These are phyloP conservation scores for Botrytis elliptica DNA, from an alignment of 2,329 filamentous ascomycete genomes.

Conservation along the genomic window DNA sequence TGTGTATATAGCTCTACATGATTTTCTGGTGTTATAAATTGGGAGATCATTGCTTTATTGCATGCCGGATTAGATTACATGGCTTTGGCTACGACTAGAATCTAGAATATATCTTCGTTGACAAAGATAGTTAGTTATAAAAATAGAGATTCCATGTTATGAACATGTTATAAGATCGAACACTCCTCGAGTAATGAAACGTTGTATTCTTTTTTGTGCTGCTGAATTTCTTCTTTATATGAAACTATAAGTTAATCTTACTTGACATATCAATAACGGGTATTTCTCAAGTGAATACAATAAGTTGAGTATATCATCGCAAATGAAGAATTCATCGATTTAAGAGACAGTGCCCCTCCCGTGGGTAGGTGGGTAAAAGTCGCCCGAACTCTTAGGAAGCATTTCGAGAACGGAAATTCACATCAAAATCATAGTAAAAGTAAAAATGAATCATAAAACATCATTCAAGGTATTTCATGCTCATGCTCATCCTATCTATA, in stretches of 20 bases:
- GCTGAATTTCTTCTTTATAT: too few relatives aligned
- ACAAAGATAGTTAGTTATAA: neutral
- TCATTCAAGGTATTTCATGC: slow-evolving; percentile 9
- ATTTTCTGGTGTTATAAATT: neutral
- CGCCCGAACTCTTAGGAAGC: neutral
- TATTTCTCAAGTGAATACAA: too few relatives aligned
- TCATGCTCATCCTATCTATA: neutral
- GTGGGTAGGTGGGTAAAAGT: too few relatives aligned
- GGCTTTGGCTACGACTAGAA: neutral
- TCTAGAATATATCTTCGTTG: neutral
- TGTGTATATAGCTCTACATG: neutral
- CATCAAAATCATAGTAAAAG: neutral
- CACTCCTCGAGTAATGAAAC: neutral
- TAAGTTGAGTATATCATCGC: too few relatives aligned
- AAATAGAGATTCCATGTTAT: neutral
- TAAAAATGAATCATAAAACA: neutral
- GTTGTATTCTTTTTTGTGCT: too few relatives aligned
- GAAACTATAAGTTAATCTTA: too few relatives aligned
- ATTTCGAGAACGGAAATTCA: neutral
- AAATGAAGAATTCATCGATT: too few relatives aligned
- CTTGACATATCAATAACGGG: too few relatives aligned
- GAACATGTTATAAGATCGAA: neutral
- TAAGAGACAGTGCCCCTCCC: too few relatives aligned
- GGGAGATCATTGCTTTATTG: neutral
- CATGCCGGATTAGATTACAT: neutral